Conservation (phyloP, 768 basidiomycete genomes). For the Rhodotorula sphaerocarpa region DNA sequence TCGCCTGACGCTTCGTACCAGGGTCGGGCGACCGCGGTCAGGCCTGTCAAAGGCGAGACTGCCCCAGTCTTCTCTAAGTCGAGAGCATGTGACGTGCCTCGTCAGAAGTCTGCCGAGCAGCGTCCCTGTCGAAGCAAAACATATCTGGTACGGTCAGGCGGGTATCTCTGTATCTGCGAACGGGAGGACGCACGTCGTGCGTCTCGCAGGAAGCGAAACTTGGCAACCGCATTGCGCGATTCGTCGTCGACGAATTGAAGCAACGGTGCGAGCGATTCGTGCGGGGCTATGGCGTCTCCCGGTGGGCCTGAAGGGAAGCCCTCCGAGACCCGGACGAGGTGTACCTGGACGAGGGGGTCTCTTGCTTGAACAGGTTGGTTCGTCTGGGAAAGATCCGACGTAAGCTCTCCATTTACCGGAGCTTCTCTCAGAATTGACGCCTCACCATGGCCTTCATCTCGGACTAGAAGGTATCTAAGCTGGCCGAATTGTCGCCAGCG, state of each 20-base stretch:
- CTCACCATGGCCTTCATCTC: no score
- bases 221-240: background rate
- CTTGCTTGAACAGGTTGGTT: background rate
- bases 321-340: background rate
- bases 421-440: no score
- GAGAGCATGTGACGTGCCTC: background rate
- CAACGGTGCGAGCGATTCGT: constrained; percentile 5
- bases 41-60: background rate
- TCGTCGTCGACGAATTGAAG: constrained; percentile 9
- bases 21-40: background rate
- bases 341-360: background rate
- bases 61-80: background rate
- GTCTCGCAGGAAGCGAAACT: constrained; percentile 19
- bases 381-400: no score
- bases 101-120: constrained; percentile 18
- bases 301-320: background rate
- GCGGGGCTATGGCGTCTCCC: background rate
- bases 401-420: no score
- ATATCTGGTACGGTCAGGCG: background rate
- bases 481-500: no score
- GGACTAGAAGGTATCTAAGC: no score
- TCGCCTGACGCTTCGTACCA: constrained; percentile 6
- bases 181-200: constrained; percentile 20
- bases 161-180: background rate
- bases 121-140: no score